Evolutionary conservation across 768 basidiomycete species (phyloP), one percentile per base, ranked within the genome.

Genomic region (Tephrocybe sp.): DNA sequence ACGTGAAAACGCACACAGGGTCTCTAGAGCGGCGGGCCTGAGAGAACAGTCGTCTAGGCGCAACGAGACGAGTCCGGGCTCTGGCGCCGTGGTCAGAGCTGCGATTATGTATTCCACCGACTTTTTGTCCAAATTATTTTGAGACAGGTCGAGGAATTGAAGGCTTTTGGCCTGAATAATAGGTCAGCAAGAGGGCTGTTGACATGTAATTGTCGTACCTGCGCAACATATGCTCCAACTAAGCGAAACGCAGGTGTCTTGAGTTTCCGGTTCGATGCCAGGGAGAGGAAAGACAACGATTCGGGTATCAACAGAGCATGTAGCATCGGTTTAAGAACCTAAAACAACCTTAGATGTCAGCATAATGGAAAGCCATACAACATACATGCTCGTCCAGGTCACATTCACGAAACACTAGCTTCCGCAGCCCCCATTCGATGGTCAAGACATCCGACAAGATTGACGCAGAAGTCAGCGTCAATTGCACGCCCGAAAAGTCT

Each of bases 371-470:
- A 7, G 17, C 1, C 5, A 33, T 18, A 10, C 18, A 15, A 38
- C 81, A 50, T 61, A 93, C 93, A 52, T 79, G 76, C 45, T 93
- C 89, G 57, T 94, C 92, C 18, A 98, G 67, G 58, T 94, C 85
- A 61, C 94, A 98, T 64, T 90, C 88, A 36, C 90, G 83, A 48
- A 97, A 79, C 0, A 88, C 85, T 18, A 96, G 73, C 61, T 93
- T 95, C 23, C 88, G 76, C 17, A 97, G 72, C 0, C 94, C 95
- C 90, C 94, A 98, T 67, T 98, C 93, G 51, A 97, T 86, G 7
- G 84, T 83, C 56, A 98, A 84, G 12, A 97, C 84, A 68, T 98
- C 96, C 0, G 96, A 88, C 15, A 99, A 77, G 15, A 93, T 85
- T 11, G 86, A 84, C 0, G 92, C 88, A 0, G 82, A 75, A 1